Evolutionary conservation across 371 early-diverging fungal genomes (phyloP).

Genomic region (Dipsacomyces acuminosporus): DNA sequence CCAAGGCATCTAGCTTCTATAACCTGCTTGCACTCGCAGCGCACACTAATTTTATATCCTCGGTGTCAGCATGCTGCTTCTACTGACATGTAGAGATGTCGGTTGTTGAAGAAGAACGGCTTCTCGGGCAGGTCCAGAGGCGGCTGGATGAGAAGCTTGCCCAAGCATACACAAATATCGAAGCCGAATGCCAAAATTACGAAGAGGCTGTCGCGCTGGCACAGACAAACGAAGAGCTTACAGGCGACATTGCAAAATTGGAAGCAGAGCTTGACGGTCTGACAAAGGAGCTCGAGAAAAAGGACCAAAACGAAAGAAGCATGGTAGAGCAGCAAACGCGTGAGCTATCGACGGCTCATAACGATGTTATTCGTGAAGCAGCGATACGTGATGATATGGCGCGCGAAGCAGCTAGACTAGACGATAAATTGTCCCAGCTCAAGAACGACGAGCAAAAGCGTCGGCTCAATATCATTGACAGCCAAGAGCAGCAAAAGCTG

Average conservation of each 20-base stretch:
- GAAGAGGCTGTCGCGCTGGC: conserved; percentile 16
- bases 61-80: too few species aligned
- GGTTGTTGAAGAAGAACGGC: conserved; percentile 41
- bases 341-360: conserved; percentile 38
- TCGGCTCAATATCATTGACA: conserved; percentile 26
- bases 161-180: conserved; percentile 24
- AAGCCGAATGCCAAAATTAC: conserved; percentile 21
- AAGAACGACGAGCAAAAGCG: conserved; percentile 42
- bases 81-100: conserved; percentile 34
- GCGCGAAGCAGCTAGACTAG: conserved; percentile 34
- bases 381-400: conserved; percentile 31
- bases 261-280: conserved; percentile 34
- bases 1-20: too few species aligned
- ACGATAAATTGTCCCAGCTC: conserved; percentile 27
- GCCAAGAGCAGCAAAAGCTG: conserved; percentile 42
- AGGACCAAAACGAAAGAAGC: conserved; percentile 29
- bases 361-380: conserved; percentile 38
- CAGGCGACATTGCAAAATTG: conserved; percentile 10
- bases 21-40: too few species aligned
- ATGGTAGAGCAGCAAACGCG: conserved; percentile 40
- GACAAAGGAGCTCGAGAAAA: conserved; percentile 20
- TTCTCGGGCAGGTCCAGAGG: conserved; percentile 33
- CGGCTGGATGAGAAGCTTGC: conserved; percentile 29
- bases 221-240: conserved; percentile 24
- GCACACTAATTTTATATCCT: too few species aligned